These are phyloP conservation scores for Oryza australiensis DNA, from an alignment of 176 grass and related monocot genomes.

Conservation along the genomic window DNA sequence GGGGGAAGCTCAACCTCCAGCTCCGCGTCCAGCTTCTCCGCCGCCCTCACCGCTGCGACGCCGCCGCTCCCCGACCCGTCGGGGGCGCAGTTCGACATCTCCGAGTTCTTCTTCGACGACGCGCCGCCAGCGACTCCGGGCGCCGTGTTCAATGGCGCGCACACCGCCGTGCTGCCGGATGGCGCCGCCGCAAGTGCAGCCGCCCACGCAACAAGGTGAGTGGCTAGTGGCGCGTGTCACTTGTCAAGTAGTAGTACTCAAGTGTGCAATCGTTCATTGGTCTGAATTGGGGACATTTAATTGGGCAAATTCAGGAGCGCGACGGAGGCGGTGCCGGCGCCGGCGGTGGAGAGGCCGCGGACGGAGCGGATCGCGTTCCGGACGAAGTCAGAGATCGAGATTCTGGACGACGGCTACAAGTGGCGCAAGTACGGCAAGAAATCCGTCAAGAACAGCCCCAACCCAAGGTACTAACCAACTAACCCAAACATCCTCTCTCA, in stretches of 20 bases:
- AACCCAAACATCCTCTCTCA: background rate
- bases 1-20: constrained; percentile 46
- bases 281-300: background rate
- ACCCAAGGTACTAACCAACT: constrained; percentile 61
- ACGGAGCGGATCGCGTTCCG: constrained; percentile 83
- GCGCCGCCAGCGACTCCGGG: background rate
- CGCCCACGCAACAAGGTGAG: constrained; percentile 30
- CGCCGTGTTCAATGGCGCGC: background rate
- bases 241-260: background rate
- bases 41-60: constrained; percentile 29
- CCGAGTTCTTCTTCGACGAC: constrained; percentile 62
- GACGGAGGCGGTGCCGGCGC: constrained; percentile 29
- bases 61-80: background rate
- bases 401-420: constrained; percentile 86
- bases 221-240: background rate
- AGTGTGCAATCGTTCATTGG: background rate
- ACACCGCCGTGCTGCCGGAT: background rate
- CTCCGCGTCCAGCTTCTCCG: constrained; percentile 55
- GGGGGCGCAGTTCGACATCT: constrained; percentile 51
- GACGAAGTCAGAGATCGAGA: constrained; percentile 77
- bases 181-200: background rate
- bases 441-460: constrained; percentile 97
- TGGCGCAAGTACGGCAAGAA: constrained; percentile 99
- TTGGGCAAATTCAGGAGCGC: constrained; percentile 36
- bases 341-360: constrained; percentile 43